Base-by-base conservation (phyloP, 2,329 filamentous ascomycete genomes). In the Phialophora expanda region DNA sequence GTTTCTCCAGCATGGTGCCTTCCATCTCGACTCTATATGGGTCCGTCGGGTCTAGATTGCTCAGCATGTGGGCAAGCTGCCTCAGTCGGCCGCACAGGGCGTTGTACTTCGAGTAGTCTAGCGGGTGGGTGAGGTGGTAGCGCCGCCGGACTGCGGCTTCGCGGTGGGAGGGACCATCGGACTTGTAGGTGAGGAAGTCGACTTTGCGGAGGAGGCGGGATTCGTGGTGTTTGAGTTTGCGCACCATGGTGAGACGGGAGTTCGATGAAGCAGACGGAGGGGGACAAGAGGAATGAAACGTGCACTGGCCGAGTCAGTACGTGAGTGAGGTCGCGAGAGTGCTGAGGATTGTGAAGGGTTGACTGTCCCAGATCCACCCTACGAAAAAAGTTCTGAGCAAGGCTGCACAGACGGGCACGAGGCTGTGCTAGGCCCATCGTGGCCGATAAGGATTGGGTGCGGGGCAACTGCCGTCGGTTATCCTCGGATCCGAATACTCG, bases 151-250 rank as follows among this genome's bases (percentile, higher is more conserved):
- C 87, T 54, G 84, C 81, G 62, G 92, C 87, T 80, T 94, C 91
- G 77, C 94, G 90, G 82, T 99, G 95, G 73, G 87, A 85, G 22
- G 60, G 62, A 75, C 90, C 87, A 81, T 98, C 93, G 75, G 89
- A 89, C 80, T 95, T 95, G 85, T 94, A 97, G 75, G 90, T 95
- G 77, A 93, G 89, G 81, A 99, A 96, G 82, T 99, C 93, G 79
- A 95, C 93, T 77, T 94, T 94, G 74, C 86, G 85, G 71, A 98
- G 87, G 76, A 98, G 90, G 72, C 95, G 96, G 78, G 95, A 88
- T 88, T 99, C 95, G 81, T 97, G 94, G 81, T 96, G 87, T 82
- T 97, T 98, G 76, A 99, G 88, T 83, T 96, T 93, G 74, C 95
- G 90, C 73, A 96, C 92, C 95, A 98, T 98, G 64, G 72, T 81